These are phyloP conservation scores for Cornus kousa DNA, from an alignment of 148 eudicot genomes.

Conservation along the genomic window DNA sequence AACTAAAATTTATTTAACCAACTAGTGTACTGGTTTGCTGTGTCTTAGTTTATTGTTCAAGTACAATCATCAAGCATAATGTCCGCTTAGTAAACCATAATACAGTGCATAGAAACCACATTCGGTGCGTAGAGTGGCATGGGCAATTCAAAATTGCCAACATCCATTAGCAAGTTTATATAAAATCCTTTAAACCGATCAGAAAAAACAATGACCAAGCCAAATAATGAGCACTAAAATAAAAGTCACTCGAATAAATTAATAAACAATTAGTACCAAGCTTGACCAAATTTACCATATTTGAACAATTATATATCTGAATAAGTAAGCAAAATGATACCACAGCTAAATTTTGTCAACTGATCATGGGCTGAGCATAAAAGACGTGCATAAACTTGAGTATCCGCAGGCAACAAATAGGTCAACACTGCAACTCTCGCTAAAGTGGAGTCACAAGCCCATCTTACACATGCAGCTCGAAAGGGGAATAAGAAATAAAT, in stretches of 20 bases:
- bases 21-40: no score
- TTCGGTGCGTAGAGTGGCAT: neutral
- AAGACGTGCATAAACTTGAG: neutral
- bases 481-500: no score
- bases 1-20: no score
- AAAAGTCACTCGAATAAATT: neutral
- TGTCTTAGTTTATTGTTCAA: neutral
- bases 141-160: neutral
- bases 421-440: neutral
- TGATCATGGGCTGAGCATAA: neutral
- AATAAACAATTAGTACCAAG: neutral
- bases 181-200: neutral
- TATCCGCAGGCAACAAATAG: neutral
- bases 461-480: neutral
- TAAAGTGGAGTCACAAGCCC: neutral
- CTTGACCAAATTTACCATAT: no score
- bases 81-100: neutral
- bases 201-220: neutral
- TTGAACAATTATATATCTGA: neutral
- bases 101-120: neutral
- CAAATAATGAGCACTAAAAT: neutral
- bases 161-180: neutral
- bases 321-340: neutral
- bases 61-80: neutral
- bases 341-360: neutral